phyloP scores from a whole-genome alignment of 495 filamentous ascomycete species.

The Trichoderma erinaceum region DNA sequence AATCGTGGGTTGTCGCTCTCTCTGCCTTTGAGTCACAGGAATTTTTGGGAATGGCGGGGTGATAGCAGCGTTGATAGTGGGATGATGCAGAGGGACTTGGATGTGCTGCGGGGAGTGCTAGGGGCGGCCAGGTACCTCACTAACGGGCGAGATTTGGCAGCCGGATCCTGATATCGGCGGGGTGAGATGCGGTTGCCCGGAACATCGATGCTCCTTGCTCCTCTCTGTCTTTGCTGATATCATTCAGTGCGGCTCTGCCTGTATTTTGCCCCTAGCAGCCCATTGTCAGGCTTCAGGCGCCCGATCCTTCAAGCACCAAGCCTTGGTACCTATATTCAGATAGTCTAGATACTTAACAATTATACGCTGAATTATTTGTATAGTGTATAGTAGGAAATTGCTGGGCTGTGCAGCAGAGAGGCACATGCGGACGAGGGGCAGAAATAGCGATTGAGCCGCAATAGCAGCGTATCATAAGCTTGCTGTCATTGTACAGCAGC shows the following conservation, averaged over 20 bases:
- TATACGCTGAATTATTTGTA: too few species aligned
- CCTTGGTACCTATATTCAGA: too few species aligned
- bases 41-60: slow-evolving; percentile 9
- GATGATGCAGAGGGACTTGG: slow-evolving; percentile 7
- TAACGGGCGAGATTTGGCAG: background rate
- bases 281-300: background rate
- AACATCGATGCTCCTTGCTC: slow-evolving; percentile 8
- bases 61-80: background rate
- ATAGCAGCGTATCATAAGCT: background rate
- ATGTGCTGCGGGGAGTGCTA: background rate
- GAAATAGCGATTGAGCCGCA: background rate
- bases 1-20: background rate
- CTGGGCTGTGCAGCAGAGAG: background rate
- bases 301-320: background rate
- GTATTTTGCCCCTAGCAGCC: background rate
- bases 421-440: background rate
- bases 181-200: background rate
- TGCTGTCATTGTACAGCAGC: slow-evolving; percentile 11
- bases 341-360: too few species aligned
- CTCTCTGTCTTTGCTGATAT: background rate
- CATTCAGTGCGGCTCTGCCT: too few species aligned
- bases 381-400: background rate
- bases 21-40: slow-evolving; percentile 16
- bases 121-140: background rate
- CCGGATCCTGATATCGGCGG: slow-evolving; percentile 5